phyloP scores from a whole-genome alignment of 2,329 filamentous ascomycete genomes.

The Botrytis elliptica region DNA sequence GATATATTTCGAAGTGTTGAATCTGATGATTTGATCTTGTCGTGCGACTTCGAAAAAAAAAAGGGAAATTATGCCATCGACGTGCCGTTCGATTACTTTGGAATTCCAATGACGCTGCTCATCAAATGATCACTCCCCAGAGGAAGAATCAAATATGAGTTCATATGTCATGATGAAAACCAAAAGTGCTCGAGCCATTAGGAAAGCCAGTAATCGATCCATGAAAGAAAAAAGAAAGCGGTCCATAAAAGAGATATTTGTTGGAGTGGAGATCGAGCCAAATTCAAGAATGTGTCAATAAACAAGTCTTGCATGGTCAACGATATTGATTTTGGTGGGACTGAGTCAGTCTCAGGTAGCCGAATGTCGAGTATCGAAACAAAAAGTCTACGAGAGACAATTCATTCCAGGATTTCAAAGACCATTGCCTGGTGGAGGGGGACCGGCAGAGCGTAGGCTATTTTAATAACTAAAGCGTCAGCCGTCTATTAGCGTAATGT shows the following conservation, averaged over 20 bases:
- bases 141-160: slow-evolving; percentile 26
- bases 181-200: slow-evolving; percentile 40
- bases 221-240: slow-evolving; percentile 35
- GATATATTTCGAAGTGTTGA: slow-evolving; percentile 26
- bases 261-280: slow-evolving; percentile 14
- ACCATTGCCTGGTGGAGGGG: slow-evolving; percentile 61
- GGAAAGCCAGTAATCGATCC: slow-evolving; percentile 37
- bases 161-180: slow-evolving; percentile 33
- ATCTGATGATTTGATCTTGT: slow-evolving; percentile 28
- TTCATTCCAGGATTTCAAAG: slow-evolving; percentile 9
- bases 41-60: slow-evolving; percentile 30
- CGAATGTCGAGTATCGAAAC: slow-evolving; percentile 11
- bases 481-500: slow-evolving; percentile 71
- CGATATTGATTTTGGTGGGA: slow-evolving; percentile 21
- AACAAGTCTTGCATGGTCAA: slow-evolving; percentile 31
- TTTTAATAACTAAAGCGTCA: slow-evolving; percentile 83
- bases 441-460: slow-evolving; percentile 58
- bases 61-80: slow-evolving; percentile 38
- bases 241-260: slow-evolving; percentile 35
- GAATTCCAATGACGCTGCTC: slow-evolving; percentile 28
- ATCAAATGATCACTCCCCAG: neutral
- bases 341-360: neutral
- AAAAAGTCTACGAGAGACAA: neutral
- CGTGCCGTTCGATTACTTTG: slow-evolving; percentile 40
- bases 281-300: slow-evolving; percentile 25